Evolutionary conservation across 371 early-diverging fungal species (phyloP).

Genomic region (Mortierella sp.): DNA sequence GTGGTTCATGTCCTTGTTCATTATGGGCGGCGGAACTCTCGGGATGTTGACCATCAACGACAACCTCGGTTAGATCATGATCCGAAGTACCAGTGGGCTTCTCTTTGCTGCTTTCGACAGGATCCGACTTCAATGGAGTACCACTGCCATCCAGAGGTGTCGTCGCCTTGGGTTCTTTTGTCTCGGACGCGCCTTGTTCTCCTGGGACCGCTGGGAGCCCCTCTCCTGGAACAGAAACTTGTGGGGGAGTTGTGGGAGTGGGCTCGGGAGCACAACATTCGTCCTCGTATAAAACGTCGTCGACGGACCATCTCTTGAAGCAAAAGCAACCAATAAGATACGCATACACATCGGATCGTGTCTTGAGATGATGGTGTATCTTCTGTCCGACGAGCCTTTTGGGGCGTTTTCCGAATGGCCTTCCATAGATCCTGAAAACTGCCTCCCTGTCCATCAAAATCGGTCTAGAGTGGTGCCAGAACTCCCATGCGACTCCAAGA

Average conservation of each 20-base stretch:
- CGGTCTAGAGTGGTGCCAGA: constrained; percentile 45
- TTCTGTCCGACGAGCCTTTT: constrained; percentile 33
- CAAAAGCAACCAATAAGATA: constrained; percentile 21
- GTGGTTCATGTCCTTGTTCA: neutral
- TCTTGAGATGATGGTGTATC: constrained; percentile 36
- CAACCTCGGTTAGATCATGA: neutral
- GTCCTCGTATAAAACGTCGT: constrained; percentile 27
- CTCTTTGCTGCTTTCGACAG: constrained; percentile 5
- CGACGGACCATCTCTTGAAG: constrained; percentile 24
- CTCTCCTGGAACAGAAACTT: constrained; percentile 1
- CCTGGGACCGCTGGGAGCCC: neutral
- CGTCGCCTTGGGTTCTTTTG: constrained; percentile 7
- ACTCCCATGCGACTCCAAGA: constrained; percentile 42
- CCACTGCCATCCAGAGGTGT: neutral
- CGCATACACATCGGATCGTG: constrained; percentile 18
- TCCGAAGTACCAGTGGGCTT: constrained; percentile 1
- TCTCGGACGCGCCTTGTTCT: neutral
- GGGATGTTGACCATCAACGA: neutral
- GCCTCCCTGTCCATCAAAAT: constrained; percentile 36
- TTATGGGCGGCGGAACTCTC: neutral
- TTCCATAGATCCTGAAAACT: constrained; percentile 43
- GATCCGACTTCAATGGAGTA: constrained; percentile 17
- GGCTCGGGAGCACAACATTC: neutral
- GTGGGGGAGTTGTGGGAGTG: neutral
- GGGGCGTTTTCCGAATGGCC: constrained; percentile 50